phyloP scores from a whole-genome alignment of 148 eudicot species.

The Nyssa sinensis region DNA sequence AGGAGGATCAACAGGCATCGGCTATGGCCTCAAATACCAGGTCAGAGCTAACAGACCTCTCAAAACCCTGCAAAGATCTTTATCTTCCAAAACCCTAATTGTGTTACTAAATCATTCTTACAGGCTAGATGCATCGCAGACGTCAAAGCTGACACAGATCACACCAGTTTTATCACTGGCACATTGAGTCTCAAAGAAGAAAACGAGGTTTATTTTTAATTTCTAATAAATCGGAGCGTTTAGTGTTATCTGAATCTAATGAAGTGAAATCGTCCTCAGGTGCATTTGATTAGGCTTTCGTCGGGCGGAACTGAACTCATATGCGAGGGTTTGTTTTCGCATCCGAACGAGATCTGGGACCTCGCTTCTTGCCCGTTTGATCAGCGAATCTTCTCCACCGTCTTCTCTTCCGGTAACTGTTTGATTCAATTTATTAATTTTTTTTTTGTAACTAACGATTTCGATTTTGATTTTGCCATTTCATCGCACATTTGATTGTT shows the following conservation, averaged over 20 bases:
- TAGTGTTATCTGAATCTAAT: constrained; percentile 16
- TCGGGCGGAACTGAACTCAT: constrained; percentile 84
- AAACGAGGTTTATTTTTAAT: constrained; percentile 60
- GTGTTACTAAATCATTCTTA: not conserved
- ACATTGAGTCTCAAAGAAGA: constrained; percentile 97
- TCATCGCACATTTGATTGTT: not conserved
- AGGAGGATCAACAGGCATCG: constrained; percentile 84
- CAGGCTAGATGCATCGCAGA: constrained; percentile 97
- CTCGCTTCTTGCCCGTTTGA: constrained; percentile 94
- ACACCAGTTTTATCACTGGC: constrained; percentile 91
- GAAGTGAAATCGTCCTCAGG: constrained; percentile 31
- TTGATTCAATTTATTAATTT: not conserved
- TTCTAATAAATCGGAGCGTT: not conserved
- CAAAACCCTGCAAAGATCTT: not conserved
- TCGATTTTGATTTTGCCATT: not conserved
- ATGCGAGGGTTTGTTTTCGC: constrained; percentile 95
- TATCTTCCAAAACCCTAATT: constrained; percentile 18
- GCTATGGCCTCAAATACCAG: constrained; percentile 96
- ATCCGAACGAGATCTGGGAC: constrained; percentile 97
- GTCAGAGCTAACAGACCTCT: constrained; percentile 19
- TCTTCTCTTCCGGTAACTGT: constrained; percentile 64
- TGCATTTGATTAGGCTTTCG: constrained; percentile 86
- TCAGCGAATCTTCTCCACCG: constrained; percentile 94
- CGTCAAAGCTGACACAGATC: constrained; percentile 98
- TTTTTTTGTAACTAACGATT: no score